These are phyloP conservation scores for Mycena epipterygia DNA, from an alignment of 768 basidiomycete genomes.

Conservation along the genomic window DNA sequence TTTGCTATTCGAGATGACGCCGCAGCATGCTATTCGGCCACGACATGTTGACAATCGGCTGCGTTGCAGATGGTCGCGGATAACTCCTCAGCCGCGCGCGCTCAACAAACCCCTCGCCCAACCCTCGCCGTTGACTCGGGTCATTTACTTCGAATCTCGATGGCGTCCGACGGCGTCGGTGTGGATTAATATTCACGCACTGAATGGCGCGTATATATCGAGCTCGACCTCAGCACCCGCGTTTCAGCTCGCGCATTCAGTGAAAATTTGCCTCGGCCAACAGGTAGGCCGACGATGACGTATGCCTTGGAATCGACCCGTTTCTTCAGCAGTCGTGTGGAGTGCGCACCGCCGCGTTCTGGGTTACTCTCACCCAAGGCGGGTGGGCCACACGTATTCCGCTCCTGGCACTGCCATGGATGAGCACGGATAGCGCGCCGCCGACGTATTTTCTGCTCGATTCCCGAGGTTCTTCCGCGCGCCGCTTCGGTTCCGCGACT, in stretches of 20 bases:
- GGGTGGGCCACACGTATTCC: not conserved
- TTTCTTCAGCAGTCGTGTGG: too few relatives aligned
- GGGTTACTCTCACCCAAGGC: constrained; percentile 15
- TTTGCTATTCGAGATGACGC: not conserved
- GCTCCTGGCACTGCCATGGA: too few relatives aligned
- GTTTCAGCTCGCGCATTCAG: not conserved
- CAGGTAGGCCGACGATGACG: not conserved
- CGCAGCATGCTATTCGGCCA: not conserved
- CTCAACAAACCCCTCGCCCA: too few relatives aligned
- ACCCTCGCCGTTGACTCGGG: too few relatives aligned
- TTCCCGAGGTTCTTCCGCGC: not conserved
- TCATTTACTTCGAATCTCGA: not conserved
- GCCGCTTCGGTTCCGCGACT: too few relatives aligned
- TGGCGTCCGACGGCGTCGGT: constrained; percentile 22
- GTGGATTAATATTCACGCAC: not conserved
- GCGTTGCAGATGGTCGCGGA: not conserved
- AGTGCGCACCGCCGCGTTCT: not conserved
- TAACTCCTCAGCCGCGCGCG: too few relatives aligned
- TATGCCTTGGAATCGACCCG: too few relatives aligned
- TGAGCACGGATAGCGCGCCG: too few relatives aligned
- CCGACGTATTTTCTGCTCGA: not conserved
- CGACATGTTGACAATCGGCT: not conserved
- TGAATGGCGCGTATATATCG: not conserved
- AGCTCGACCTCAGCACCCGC: not conserved
- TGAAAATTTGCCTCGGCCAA: not conserved